Conservation (phyloP, 495 filamentous ascomycete genomes). For the Pyrenopolyporus hunteri region DNA sequence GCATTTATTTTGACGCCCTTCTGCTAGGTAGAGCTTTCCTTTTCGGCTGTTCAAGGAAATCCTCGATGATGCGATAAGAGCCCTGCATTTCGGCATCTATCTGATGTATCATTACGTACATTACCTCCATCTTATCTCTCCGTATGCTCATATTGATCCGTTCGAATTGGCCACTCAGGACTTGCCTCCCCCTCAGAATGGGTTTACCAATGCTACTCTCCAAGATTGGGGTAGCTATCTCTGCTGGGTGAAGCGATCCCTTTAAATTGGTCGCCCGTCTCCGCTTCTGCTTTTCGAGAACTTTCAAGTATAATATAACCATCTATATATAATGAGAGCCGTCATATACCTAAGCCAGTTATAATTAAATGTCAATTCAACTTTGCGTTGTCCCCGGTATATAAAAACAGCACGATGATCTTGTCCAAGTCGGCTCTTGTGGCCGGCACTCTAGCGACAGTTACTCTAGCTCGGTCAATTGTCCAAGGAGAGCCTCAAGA, state of each 20-base stretch:
- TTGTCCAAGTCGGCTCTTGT: slow-evolving; percentile 28
- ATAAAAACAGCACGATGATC: slow-evolving; percentile 12
- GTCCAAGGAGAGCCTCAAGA: slow-evolving; percentile 12
- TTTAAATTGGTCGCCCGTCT: neutral
- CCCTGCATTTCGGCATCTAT: slow-evolving; percentile 38
- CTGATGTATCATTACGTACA: slow-evolving; percentile 24
- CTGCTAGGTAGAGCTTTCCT: no score
- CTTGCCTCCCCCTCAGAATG: slow-evolving; percentile 6
- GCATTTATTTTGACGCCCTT: no score
- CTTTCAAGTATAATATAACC: neutral
- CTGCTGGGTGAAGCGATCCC: slow-evolving; percentile 2
- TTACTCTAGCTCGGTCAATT: slow-evolving; percentile 22
- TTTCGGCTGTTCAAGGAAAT: slow-evolving; percentile 27
- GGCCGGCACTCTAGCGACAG: slow-evolving; percentile 23
- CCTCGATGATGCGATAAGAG: slow-evolving; percentile 37
- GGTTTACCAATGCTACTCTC: slow-evolving; percentile 2
- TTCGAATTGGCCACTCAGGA: slow-evolving; percentile 29
- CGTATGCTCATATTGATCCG: neutral
- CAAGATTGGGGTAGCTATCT: slow-evolving; percentile 18
- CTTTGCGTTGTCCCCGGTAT: neutral
- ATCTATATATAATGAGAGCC: no score
- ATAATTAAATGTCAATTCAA: neutral
- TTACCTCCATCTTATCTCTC: slow-evolving; percentile 13
- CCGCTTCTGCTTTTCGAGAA: neutral
- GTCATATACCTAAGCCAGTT: no score